Evolutionary conservation across 352 stramenopile species (phyloP).

Genomic region (Pythium brassicae): DNA sequence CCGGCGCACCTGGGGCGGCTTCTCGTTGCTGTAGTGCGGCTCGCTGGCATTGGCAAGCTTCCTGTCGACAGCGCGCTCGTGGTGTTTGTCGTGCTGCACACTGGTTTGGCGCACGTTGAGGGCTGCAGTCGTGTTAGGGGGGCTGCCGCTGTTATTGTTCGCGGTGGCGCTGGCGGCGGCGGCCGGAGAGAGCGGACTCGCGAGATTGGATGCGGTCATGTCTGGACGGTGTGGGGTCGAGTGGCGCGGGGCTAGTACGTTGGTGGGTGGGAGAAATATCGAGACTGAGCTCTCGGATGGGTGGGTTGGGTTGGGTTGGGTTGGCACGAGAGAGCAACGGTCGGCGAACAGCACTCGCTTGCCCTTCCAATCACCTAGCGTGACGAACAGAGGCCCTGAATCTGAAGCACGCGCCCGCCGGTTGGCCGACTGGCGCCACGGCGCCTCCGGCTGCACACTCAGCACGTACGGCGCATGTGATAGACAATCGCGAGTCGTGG

Average conservation of each 20-base stretch:
- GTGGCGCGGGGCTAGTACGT: no score
- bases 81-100: conserved; percentile 1
- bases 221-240: neutral
- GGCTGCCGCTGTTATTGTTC: neutral
- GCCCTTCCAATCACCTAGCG: no score
- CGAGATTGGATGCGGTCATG: conserved; percentile 8
- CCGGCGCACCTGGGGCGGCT: neutral
- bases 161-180: neutral
- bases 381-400: no score
- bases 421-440: no score
- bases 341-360: no score
- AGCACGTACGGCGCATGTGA: no score
- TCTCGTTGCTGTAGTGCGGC: neutral
- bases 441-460: no score
- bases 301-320: no score
- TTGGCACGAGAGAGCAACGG: no score
- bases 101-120: conserved; percentile 3
- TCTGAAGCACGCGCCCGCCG: no score
- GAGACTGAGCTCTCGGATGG: conserved; percentile 2
- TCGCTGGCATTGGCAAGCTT: conserved; percentile 3
- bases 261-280: no score
- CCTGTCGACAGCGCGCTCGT: neutral
- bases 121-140: neutral
- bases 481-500: no score
- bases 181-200: neutral